Percentiles rank a stretch among this genome's conserved stretches.
Conservation (phyloP, 2,329 filamentous ascomycete genomes). For the Botryotinia globosa region DNA sequence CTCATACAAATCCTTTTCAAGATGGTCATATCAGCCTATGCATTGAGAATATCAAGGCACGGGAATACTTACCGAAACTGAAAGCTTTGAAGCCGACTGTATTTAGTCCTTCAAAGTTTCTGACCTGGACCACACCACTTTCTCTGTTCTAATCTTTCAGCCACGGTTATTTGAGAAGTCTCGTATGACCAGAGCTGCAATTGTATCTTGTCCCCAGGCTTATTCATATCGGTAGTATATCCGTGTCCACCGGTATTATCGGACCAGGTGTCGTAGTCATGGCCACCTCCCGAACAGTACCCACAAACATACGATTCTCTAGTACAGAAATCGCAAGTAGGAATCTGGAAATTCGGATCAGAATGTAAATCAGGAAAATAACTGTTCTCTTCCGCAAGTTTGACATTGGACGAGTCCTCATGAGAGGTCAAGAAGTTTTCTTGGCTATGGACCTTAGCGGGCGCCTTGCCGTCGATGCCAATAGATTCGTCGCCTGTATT, state of each 20-base stretch:
- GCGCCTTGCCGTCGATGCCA: neutral
- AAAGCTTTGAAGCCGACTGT: neutral
- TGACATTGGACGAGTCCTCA: neutral
- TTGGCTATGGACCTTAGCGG: neutral
- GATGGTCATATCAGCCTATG: neutral
- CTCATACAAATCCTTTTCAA: neutral
- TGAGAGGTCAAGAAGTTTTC: neutral
- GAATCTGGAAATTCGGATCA: neutral
- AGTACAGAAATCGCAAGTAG: neutral
- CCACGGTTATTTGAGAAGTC: conserved; percentile 14
- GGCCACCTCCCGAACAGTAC: neutral
- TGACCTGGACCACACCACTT: conserved; percentile 5
- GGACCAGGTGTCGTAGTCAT: conserved; percentile 5
- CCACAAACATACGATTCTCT: neutral
- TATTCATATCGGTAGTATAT: conserved; percentile 3
- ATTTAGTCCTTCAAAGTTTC: neutral
- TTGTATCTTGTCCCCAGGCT: neutral
- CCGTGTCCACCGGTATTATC: conserved; percentile 12
- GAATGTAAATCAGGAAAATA: neutral
- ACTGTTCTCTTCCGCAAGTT: neutral
- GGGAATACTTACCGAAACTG: neutral
- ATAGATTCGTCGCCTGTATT: neutral
- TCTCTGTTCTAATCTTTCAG: conserved; percentile 12
- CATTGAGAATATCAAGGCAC: neutral
- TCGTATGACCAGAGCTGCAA: conserved; percentile 2